These are phyloP conservation scores for Aspergillus biplanus DNA, from an alignment of 495 filamentous ascomycete species.

Conservation along the genomic window DNA sequence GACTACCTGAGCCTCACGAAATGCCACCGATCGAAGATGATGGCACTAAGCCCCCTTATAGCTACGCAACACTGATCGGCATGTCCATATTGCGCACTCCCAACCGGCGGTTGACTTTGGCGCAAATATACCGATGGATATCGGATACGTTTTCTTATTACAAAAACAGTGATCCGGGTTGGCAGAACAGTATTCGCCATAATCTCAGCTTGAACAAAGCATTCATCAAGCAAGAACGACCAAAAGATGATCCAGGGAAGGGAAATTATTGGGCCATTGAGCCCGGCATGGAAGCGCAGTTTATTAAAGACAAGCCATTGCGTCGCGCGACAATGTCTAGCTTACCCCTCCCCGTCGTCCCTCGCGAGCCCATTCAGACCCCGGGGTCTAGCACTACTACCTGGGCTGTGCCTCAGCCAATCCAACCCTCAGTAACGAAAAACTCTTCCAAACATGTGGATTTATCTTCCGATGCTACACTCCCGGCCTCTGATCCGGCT, in stretches of 20 bases:
- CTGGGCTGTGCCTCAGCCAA: slow-evolving; percentile 45
- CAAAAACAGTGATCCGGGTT: slow-evolving; percentile 78
- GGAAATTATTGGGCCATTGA: slow-evolving; percentile 98
- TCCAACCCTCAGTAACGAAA: slow-evolving; percentile 29
- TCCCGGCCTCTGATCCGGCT: slow-evolving; percentile 80
- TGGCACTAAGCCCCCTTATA: slow-evolving; percentile 84
- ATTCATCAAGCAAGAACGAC: slow-evolving; percentile 94
- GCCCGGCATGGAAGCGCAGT: slow-evolving; percentile 83
- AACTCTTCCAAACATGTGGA: slow-evolving; percentile 50
- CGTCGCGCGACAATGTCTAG: slow-evolving; percentile 59
- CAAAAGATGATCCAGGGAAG: slow-evolving; percentile 97
- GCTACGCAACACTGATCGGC: slow-evolving; percentile 94
- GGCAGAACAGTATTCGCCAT: slow-evolving; percentile 99
- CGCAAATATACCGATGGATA: slow-evolving; percentile 99
- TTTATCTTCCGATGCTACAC: slow-evolving; percentile 92
- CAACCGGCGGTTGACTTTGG: slow-evolving; percentile 80
- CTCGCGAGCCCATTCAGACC: slow-evolving; percentile 37
- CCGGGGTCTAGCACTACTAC: slow-evolving; percentile 39
- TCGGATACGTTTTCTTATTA: slow-evolving; percentile 92
- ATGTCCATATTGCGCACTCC: slow-evolving; percentile 94
- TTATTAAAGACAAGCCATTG: slow-evolving; percentile 79
- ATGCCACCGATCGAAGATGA: slow-evolving; percentile 85
- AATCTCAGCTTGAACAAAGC: slow-evolving; percentile 97
- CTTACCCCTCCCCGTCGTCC: slow-evolving; percentile 42
- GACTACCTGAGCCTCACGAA: slow-evolving; percentile 70